These are phyloP conservation scores for Musa itinerans DNA, from an alignment of 176 grass and related monocot species.

Conservation along the genomic window DNA sequence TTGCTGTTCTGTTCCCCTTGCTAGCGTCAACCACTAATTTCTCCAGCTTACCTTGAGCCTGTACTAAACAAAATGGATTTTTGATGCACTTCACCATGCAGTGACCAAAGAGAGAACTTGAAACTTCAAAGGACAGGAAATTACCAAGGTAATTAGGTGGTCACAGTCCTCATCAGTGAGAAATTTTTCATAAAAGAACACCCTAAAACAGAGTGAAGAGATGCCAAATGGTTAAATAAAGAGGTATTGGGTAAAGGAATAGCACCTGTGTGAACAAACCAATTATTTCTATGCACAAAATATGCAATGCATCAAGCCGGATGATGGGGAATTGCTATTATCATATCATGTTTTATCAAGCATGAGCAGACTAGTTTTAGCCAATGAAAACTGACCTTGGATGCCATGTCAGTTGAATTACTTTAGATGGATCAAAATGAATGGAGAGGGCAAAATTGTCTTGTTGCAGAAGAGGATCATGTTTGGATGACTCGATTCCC, in stretches of 20 bases:
- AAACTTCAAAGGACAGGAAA: conserved; percentile 4
- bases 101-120: conserved; percentile 13
- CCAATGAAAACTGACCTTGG: conserved; percentile 41
- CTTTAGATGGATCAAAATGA: conserved; percentile 61
- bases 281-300: background rate
- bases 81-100: conserved; percentile 1
- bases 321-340: conserved; percentile 1
- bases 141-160: conserved; percentile 75
- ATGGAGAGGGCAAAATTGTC: conserved; percentile 12
- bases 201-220: conserved; percentile 68
- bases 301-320: background rate
- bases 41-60: conserved; percentile 40
- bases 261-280: background rate
- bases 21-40: conserved; percentile 29
- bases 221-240: conserved; percentile 31
- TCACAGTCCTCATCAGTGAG: conserved; percentile 61
- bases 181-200: conserved; percentile 94
- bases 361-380: conserved; percentile 3
- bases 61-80: conserved; percentile 24
- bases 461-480: conserved; percentile 17
- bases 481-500: background rate
- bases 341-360: conserved; percentile 3
- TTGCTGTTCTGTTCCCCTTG: conserved; percentile 29
- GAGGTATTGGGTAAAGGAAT: background rate
- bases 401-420: conserved; percentile 55